These are phyloP conservation scores for Aspergillus ruber DNA, from an alignment of 2,329 filamentous ascomycete genomes.

Conservation along the genomic window DNA sequence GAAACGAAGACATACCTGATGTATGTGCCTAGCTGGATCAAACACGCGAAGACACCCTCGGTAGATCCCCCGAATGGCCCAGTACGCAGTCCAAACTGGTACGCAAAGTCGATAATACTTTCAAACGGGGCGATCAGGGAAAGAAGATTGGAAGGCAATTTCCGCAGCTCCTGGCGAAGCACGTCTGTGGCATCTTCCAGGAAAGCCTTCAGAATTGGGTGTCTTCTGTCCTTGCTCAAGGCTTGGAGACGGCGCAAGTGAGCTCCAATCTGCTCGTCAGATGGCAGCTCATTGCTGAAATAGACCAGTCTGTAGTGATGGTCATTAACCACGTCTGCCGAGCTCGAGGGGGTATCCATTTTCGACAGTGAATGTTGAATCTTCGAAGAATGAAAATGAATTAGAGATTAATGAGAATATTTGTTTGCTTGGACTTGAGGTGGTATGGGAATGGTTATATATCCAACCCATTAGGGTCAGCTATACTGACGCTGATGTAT, in stretches of 20 bases:
- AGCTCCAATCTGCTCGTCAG: slow-evolving; percentile 34
- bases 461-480: too few relatives aligned
- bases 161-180: slow-evolving; percentile 36
- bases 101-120: slow-evolving; percentile 10
- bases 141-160: slow-evolving; percentile 9
- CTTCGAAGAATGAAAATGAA: too few relatives aligned
- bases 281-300: slow-evolving; percentile 46
- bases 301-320: slow-evolving; percentile 27
- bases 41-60: slow-evolving; percentile 40
- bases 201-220: slow-evolving; percentile 36
- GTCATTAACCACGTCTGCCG: slow-evolving; percentile 1
- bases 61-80: slow-evolving; percentile 40
- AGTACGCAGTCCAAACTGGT: slow-evolving; percentile 26
- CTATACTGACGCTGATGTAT: too few relatives aligned
- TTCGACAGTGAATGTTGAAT: too few relatives aligned
- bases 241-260: slow-evolving; percentile 35
- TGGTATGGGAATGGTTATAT: too few relatives aligned
- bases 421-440: too few relatives aligned
- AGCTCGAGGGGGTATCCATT: too few relatives aligned
- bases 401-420: too few relatives aligned
- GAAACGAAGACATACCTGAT: slow-evolving; percentile 37
- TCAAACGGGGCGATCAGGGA: slow-evolving; percentile 18
- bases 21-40: slow-evolving; percentile 36
- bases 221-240: slow-evolving; percentile 35
- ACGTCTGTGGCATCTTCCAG: slow-evolving; percentile 36